Evolutionary conservation across 2,329 filamentous ascomycete genomes (phyloP), one percentile per base, ranked within the genome.

Genomic region (Cladosporium sp.): DNA sequence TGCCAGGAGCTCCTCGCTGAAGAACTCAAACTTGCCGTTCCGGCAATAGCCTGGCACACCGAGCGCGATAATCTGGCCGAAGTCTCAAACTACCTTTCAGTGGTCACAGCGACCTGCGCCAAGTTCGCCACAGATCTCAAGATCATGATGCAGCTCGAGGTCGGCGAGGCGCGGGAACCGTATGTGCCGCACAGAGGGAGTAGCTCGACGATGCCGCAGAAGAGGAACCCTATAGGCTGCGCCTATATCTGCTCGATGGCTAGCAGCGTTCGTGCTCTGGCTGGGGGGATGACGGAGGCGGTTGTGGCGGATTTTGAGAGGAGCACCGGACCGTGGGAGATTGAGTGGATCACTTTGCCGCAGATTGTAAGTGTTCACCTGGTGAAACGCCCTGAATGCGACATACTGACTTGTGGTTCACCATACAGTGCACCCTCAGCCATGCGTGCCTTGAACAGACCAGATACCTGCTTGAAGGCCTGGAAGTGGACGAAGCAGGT

Each of bases 171-270:
- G 4, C 37, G 69, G 14, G 73, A 75, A 58, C 72, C 72, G 14
- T 86, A 83, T 46, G 82, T 85, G 1, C 81, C 82, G 1, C 83
- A 85, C 65, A 21, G 40, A 21, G 40, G 40, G 8, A 46, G 40
- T 46, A 46, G 40, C 10, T 46, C 40, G 5, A 46, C 40, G 3
- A 46, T 46, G 40, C 40, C 40, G 8, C 40, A 46, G n/a, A 46
- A 46, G n/a, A 46, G 40, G 10, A 46, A 46, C 40, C 40, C 40
- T 11, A 46, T 46, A n/a, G 40, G 40, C 8, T 46, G 40, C 10
- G 40, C 40, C 11, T 46, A 46, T 10, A 46, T 46, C 3, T 46
- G 40, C 40, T 46, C 40, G 40, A 46, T 46, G 40, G 40, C 40
- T 46, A 46, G 40, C 12, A 46, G 40, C 11, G n/a, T 46, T 46